phyloP scores from a whole-genome alignment of 495 filamentous ascomycete genomes.

The Hypoxylon perforatum region DNA sequence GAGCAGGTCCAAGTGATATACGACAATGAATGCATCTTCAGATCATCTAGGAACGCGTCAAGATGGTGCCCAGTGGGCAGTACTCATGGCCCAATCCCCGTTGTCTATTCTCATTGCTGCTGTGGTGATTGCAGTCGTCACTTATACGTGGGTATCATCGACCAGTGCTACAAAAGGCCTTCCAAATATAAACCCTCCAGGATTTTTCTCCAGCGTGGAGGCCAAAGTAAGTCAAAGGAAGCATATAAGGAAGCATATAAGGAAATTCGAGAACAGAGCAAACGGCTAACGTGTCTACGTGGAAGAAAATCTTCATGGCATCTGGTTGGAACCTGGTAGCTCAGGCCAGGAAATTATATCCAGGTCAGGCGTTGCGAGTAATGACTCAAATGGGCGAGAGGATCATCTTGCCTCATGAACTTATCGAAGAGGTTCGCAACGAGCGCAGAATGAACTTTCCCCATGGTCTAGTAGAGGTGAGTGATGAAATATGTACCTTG shows the following conservation, averaged over 20 bases:
- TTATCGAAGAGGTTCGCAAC: conserved; percentile 62
- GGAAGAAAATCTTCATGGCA: conserved; percentile 13
- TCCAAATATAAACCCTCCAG: conserved; percentile 25
- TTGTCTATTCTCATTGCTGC: conserved; percentile 11
- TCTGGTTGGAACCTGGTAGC: conserved; percentile 7
- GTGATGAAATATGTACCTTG: background rate
- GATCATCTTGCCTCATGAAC: conserved; percentile 57
- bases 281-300: conserved; percentile 3
- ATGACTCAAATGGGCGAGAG: conserved; percentile 43
- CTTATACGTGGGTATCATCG: conserved; percentile 21
- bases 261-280: too few species aligned
- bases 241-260: background rate
- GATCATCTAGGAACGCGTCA: background rate
- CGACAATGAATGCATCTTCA: conserved; percentile 14
- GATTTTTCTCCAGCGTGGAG: conserved; percentile 16
- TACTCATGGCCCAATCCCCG: background rate
- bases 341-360: conserved; percentile 27
- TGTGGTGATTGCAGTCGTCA: conserved; percentile 8
- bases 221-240: conserved; percentile 18
- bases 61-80: conserved; percentile 11
- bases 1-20: background rate
- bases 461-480: conserved; percentile 51
- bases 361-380: conserved; percentile 40
- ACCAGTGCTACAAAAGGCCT: conserved; percentile 15
- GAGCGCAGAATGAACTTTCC: conserved; percentile 51